A percentile compares a stretch with the other conserved stretches of the same genome.
Evolutionary conservation across 1,284 basidiomycete species (phyloP).

Genomic region (Sanghuangporus baumii): DNA sequence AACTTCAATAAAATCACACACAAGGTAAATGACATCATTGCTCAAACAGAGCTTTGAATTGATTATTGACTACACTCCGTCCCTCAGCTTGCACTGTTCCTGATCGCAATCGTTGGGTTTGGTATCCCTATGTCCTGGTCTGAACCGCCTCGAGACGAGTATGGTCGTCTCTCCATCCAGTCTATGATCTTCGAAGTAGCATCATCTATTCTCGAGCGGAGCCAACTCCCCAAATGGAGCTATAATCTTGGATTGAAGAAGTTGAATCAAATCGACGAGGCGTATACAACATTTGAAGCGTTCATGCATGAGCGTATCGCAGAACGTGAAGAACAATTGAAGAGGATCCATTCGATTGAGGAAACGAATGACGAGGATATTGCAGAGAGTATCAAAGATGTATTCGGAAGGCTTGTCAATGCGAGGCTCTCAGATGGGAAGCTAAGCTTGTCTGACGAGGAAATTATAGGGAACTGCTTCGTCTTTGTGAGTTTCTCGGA

Average conservation of each 20-base stretch:
- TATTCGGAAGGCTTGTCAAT: slow-evolving; percentile 17
- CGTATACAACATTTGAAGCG: slow-evolving; percentile 11
- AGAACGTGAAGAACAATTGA: slow-evolving; percentile 4
- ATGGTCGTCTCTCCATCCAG: slow-evolving; percentile 11
- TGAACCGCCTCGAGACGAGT: slow-evolving; percentile 3
- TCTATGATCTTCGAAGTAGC: slow-evolving; percentile 14
- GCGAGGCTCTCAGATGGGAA: slow-evolving; percentile 15
- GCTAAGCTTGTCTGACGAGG: slow-evolving; percentile 10
- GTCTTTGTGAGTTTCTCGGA: slow-evolving; percentile 10
- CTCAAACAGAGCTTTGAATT: slow-evolving; percentile 5
- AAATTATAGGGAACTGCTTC: slow-evolving; percentile 21
- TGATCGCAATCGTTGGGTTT: slow-evolving; percentile 16
- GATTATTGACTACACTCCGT: neutral
- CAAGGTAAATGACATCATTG: neutral
- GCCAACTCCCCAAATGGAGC: slow-evolving; percentile 5
- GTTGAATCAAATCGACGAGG: slow-evolving; percentile 13
- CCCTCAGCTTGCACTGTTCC: slow-evolving; percentile 12
- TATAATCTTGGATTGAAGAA: slow-evolving; percentile 8
- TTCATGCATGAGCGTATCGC: slow-evolving; percentile 14
- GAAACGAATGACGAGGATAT: neutral
- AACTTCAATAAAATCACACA: neutral
- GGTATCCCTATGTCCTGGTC: slow-evolving; percentile 15
- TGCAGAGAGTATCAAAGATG: slow-evolving; percentile 11
- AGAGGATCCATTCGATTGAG: slow-evolving; percentile 4
- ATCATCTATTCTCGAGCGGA: neutral